A percentile compares a stretch with the other conserved stretches of the same genome.
phyloP scores from a whole-genome alignment of 78 protist species.

The Dictyostelium firmibasis region DNA sequence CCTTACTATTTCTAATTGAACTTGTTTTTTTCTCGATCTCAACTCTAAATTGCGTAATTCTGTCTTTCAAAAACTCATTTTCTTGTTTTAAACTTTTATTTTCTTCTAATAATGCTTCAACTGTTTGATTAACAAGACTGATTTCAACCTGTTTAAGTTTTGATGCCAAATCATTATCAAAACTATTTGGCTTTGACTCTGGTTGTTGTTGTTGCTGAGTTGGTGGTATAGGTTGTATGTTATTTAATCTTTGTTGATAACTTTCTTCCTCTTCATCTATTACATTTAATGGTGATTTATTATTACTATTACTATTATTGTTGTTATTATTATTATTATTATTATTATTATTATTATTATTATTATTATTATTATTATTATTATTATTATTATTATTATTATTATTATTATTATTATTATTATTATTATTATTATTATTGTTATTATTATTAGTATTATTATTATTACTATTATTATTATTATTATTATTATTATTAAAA shows the following conservation, averaged over 20 bases:
- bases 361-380: no score
- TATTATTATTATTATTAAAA: no score
- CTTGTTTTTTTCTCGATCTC: slow-evolving; percentile 33
- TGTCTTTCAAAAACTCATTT: slow-evolving; percentile 33
- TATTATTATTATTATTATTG: no score
- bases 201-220: not conserved
- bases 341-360: not conserved
- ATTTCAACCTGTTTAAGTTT: slow-evolving; percentile 19
- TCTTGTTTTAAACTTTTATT: not conserved
- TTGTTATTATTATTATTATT: not conserved
- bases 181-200: not conserved
- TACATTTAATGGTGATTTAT: not conserved
- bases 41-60: slow-evolving; percentile 25
- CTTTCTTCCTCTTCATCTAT: not conserved
- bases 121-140: not conserved
- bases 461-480: no score
- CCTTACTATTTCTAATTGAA: not conserved
- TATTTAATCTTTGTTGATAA: not conserved
- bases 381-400: no score
- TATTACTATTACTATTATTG: not conserved
- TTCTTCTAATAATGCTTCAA: not conserved
- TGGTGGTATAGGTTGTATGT: not conserved
- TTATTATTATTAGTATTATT: no score
- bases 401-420: no score
- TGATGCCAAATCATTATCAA: not conserved